Conservation (phyloP, 805 yeast genomes). For the Wickerhamiella spandovensis region DNA sequence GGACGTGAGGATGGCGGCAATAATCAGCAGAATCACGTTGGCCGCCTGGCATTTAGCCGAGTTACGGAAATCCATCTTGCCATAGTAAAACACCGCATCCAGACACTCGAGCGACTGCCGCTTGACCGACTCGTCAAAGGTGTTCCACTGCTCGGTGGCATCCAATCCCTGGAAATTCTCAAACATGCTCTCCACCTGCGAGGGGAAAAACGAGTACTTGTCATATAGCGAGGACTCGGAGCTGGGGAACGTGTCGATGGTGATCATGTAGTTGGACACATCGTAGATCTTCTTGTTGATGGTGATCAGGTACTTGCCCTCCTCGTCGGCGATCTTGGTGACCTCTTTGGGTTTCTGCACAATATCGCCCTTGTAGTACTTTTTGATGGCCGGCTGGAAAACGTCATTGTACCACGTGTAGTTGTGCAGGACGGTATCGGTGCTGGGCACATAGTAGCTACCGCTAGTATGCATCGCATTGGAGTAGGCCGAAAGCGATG, state of each 20-base stretch:
- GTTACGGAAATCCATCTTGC: constrained; percentile 27
- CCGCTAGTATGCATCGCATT: constrained; percentile 26
- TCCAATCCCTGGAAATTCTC: constrained; percentile 25
- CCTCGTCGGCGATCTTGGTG: constrained; percentile 13
- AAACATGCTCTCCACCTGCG: constrained; percentile 22
- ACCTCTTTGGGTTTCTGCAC: constrained; percentile 23
- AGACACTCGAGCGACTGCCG: constrained; percentile 23
- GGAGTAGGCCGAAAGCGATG: constrained; percentile 19
- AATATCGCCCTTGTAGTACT: constrained; percentile 26
- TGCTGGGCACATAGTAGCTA: constrained; percentile 16
- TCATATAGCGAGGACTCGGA: constrained; percentile 13
- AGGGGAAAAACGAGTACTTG: constrained; percentile 26
- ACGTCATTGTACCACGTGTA: constrained; percentile 26
- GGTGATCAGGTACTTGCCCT: constrained; percentile 22
- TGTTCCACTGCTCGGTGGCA: constrained; percentile 22
- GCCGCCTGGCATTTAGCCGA: constrained; percentile 30
- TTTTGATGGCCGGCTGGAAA: constrained; percentile 25
- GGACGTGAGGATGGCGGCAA: constrained; percentile 27
- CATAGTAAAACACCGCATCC: constrained; percentile 26
- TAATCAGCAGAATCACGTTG: constrained; percentile 26
- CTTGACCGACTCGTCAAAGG: constrained; percentile 18
- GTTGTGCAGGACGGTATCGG: constrained; percentile 24
- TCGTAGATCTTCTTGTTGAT: constrained; percentile 27
- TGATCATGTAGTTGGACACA: constrained; percentile 26
- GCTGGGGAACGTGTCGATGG: constrained; percentile 20